Percentiles rank a stretch among this genome's conserved stretches.
These are phyloP conservation scores for Blastomyces parvus DNA, from an alignment of 2,329 filamentous ascomycete genomes.

Conservation along the genomic window DNA sequence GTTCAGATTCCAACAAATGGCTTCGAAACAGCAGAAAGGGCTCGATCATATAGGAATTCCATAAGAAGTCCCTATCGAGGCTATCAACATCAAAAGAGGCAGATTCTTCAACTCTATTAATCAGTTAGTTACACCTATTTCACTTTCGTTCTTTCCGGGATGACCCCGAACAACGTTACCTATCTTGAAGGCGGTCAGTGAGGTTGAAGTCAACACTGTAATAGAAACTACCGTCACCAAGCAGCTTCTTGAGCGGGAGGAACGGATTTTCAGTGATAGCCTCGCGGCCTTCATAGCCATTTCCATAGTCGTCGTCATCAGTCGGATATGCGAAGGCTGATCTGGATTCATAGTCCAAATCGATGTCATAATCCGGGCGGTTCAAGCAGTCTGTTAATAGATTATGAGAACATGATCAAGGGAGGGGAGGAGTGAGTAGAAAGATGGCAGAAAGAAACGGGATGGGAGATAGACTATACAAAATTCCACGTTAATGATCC, in stretches of 20 bases:
- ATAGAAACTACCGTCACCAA: constrained; percentile 91
- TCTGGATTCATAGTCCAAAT: constrained; percentile 45
- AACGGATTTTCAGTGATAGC: constrained; percentile 75
- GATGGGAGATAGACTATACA: constrained; percentile 31
- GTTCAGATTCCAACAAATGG: constrained; percentile 64
- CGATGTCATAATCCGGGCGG: constrained; percentile 73
- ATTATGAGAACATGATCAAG: constrained; percentile 10
- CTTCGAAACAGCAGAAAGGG: constrained; percentile 84
- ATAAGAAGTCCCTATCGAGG: constrained; percentile 83
- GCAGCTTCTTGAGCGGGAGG: constrained; percentile 77
- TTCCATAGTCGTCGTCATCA: constrained; percentile 45
- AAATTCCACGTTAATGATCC: constrained; percentile 80
- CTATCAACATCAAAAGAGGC: constrained; percentile 82
- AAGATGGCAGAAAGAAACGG: constrained; percentile 13
- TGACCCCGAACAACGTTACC: constrained; percentile 40
- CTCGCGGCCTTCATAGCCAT: constrained; percentile 54
- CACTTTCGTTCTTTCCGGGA: background rate
- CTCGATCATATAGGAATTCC: constrained; percentile 98
- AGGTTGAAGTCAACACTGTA: constrained; percentile 98
- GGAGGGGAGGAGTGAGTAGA: constrained; percentile 4
- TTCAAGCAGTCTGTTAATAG: constrained; percentile 66
- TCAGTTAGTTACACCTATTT: constrained; percentile 17
- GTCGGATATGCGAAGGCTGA: constrained; percentile 45
- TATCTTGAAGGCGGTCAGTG: constrained; percentile 83
- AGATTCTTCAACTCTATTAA: constrained; percentile 57